Conservation (phyloP, 2,329 filamentous ascomycete species). For the Coniochaeta sp. region DNA sequence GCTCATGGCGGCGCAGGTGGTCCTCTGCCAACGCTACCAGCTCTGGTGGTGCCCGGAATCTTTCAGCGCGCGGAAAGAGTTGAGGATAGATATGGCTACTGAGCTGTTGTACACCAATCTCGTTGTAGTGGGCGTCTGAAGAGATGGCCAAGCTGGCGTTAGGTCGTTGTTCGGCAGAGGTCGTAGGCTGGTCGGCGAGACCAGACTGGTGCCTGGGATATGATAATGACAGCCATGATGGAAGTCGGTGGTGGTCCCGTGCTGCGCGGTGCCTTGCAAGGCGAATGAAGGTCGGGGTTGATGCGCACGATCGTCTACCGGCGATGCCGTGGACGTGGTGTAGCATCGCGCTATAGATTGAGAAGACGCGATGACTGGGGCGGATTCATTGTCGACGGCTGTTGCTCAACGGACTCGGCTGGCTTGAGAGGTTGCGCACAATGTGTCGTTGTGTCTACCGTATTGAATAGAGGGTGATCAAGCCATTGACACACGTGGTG, state of each 20-base stretch:
- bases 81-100: conserved; percentile 77
- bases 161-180: conserved; percentile 7
- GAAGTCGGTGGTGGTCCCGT: conserved; percentile 21
- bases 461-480: background rate
- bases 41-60: conserved; percentile 52
- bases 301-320: conserved; percentile 12
- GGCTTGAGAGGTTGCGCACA: background rate
- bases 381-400: conserved; percentile 5
- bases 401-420: background rate
- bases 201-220: conserved; percentile 32
- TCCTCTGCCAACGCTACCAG: conserved; percentile 74
- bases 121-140: conserved; percentile 68
- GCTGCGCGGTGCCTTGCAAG: conserved; percentile 41
- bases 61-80: conserved; percentile 58
- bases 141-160: conserved; percentile 32
- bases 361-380: conserved; percentile 1
- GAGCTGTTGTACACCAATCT: conserved; percentile 90
- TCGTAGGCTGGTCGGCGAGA: conserved; percentile 16
- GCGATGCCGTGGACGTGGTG: conserved; percentile 24
- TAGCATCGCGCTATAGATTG: conserved; percentile 27
- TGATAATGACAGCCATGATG: conserved; percentile 4
- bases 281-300: conserved; percentile 40
- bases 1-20: conserved; percentile 76
- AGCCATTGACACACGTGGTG: background rate
- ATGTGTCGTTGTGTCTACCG: background rate